Evolutionary conservation across 495 filamentous ascomycete species (phyloP), one percentile per base, ranked within the genome.

Genomic region (Tuber indicum): DNA sequence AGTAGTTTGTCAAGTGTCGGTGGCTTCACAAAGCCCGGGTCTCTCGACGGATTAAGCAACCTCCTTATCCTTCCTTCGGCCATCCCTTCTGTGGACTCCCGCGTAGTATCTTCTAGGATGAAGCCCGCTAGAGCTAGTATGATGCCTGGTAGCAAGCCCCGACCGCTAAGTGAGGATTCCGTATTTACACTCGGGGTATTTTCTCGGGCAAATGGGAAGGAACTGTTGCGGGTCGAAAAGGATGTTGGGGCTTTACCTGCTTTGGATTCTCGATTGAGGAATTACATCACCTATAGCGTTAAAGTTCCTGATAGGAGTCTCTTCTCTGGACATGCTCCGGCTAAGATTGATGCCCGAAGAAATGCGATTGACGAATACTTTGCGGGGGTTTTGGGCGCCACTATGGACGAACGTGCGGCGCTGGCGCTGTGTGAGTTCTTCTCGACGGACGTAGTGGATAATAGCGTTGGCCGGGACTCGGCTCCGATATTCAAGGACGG

Each of bases 171-270:
- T 58, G 94, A 96, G 81, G 96, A 98, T 81, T 93, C 94, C 3
- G 96, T 98, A 0, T 97, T 98, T 80, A 97, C 93, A 3, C 87
- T 99, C 32, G 94, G 93, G 58, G 87, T 99, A 43, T 91, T 93
- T 80, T 91, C 92, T 21, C 89, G 93, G 75, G 90, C 91, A 16
- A 90, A 93, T 81, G 87, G 89, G n/a, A 88, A 87, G 58, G 94
- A 98, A 83, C 86, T 98, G 45, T 97, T 96, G 93, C 89, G 96
- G 58, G 90, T 98, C 14, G 96, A 98, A 84, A 99, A 98, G 82
- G 92, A 96, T 75, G 91, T 93, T 17, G 84, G 89, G 45, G 91
- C 96, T 74, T 85, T 99, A n/a, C 88, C 91, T 17, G 89, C 91
- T 77, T 87, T 99, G 42, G 94, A 99, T 84, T 87, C 91, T 70